Base-by-base conservation (phyloP, 2,329 filamentous ascomycete species). In the Aureobasidium sp. region DNA sequence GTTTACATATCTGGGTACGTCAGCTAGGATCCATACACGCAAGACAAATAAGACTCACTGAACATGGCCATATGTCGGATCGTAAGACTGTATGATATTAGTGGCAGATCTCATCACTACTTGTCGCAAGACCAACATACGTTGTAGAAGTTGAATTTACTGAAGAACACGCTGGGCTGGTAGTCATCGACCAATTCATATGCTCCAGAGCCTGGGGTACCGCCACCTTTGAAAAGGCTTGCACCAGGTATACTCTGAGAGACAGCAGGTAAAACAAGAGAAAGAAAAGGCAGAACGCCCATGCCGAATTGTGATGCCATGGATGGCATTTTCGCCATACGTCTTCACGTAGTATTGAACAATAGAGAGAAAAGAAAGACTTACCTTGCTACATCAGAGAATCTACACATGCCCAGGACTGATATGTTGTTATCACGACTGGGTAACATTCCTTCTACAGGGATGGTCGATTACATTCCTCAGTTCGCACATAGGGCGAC, bases 1-100 rank as follows among this genome's bases (percentile, higher is more conserved):
- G 65, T 76, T 72, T 22, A 81, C 77, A 66, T 77, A 81, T 62
- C 59, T 64, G 31, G 4, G 1, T 1, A 2, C 14, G 9, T 22
- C 1, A 35, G 29, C 35, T 12, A 52, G 12, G 5, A 11, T 3
- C 4, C 11, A 12, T 35, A 37, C 11, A 7, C 1, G 8, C 19
- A 17, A 48, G 2, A n/a, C 3, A 3, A 15, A 29, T 9, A 11
- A 19, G 0, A 39, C 59, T 49, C 61, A 64, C 63, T 74, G 69
- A 2, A 75, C 73, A 59, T 68, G 67, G 15, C 69, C 67, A 48
- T 68, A 66, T 9, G 72, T 74, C 5, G 70, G 71, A 63, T 73
- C 72, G 15, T 66, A 67, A 3, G 44, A 62, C 58, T 64, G 27
- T 12, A 3, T 12, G 1, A n/a, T 15, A 11, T 64, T n/a, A 64